Base-by-base conservation (phyloP, 805 yeast genomes). In the Suhomyces sp. region DNA sequence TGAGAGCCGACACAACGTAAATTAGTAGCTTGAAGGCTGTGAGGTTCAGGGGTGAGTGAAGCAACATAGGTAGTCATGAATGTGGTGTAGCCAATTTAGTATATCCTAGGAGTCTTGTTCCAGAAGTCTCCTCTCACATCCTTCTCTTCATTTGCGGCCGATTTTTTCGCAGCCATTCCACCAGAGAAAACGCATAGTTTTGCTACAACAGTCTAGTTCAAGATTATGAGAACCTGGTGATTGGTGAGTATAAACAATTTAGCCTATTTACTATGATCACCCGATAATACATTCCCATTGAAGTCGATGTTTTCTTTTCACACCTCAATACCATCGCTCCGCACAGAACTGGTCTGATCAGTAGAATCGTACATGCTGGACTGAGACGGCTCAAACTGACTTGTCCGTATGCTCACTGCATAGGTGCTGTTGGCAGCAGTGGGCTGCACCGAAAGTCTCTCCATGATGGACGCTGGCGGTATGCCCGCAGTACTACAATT, bases 391-490 rank as follows among this genome's bases (percentile, higher is more conserved):
- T 54, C 60, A 12, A 51, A 33, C 46, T 55, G 57, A 46, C 57
- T 56, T 17, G 59, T 56, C 43, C 60, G 41, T 43, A 52, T 51
- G 40, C 58, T 54, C 20, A 48, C 53, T 4, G 60, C 57, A 25
- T 57, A 57, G 7, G 62, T 45, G 51, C 69, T 61, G 48, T 59
- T 63, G 10, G 66, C 67, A 22, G 70, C 63, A 2, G 63, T 64
- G 1, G 73, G 71, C 25, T 67, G 66, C 31, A 65, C 68, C 25
- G 65, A 54, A 27, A 80, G 67, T 48, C 86, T 69, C 57, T 84
- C 89, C 69, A 83, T 69, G 8, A 85, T 83, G 56, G 87, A 81
- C n/a, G 88, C 86, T 0, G 91, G 90, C 0, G 90, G 83, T 15
- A 86, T 85, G 0, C 89, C 89, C 24, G 83, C 73, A 0, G 87